phyloP scores from a whole-genome alignment of 805 yeast species.

The Candida parachauliodes region DNA sequence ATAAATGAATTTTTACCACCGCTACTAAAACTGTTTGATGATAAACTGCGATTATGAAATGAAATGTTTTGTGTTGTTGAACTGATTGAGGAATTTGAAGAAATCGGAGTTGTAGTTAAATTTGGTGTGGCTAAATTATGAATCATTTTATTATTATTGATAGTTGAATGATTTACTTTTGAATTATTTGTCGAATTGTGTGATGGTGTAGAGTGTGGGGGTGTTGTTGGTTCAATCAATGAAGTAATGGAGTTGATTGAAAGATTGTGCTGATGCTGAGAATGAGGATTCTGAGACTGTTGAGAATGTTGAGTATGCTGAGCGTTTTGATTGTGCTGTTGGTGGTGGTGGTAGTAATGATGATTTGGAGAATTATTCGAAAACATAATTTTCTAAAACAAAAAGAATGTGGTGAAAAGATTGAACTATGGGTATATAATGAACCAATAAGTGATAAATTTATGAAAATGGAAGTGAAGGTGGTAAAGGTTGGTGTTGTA shows the following conservation, averaged over 20 bases:
- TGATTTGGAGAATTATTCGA: conserved; percentile 1
- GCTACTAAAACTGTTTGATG: conserved; percentile 2
- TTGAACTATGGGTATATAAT: too few relatives aligned
- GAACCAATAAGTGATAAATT: too few relatives aligned
- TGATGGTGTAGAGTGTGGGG: conserved; percentile 24
- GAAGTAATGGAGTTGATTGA: conserved; percentile 43
- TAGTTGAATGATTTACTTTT: conserved; percentile 3
- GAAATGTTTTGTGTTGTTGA: neutral
- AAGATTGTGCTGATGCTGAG: conserved; percentile 28
- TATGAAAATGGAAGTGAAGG: too few relatives aligned
- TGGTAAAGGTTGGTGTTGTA: too few relatives aligned
- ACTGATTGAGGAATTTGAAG: conserved; percentile 4
- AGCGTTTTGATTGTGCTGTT: too few relatives aligned
- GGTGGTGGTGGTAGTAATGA: neutral
- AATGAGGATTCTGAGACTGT: too few relatives aligned
- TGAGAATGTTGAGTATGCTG: neutral
- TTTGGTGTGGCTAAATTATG: conserved; percentile 7
- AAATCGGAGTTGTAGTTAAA: conserved; percentile 6
- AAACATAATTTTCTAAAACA: neutral
- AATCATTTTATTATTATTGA: neutral
- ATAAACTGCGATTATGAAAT: conserved; percentile 8
- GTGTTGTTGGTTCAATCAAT: conserved; percentile 50
- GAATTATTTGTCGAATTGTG: too few relatives aligned
- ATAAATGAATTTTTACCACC: neutral
- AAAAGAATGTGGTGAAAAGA: too few relatives aligned